Evolutionary conservation across 192 early-diverging fungal genomes (phyloP), one percentile per base, ranked within the genome.

Genomic region (Piromyces finnis): DNA sequence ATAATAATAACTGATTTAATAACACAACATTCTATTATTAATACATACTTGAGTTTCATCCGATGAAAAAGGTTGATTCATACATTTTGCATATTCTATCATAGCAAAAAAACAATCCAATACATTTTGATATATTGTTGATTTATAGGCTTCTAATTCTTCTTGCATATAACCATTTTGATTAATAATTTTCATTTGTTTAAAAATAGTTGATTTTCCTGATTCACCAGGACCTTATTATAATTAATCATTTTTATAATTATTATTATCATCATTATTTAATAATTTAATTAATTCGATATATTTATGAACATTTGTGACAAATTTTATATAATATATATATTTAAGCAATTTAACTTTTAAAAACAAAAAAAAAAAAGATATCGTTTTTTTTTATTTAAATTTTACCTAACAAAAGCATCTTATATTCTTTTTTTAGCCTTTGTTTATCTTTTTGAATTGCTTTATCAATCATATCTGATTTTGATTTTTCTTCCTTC

Each of bases 161-260:
- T 94, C 93, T 80, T 86, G 86, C 11, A 91, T 92, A 84, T 95
- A 96, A 16, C 94, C 96, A 79, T 94, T 92, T 84, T 95, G 94
- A 86, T 96, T 94, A 82, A 97, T 96, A 83, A 97, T 95, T 86
- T 95, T 96, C 96, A 97, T 97, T 85, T 97, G 96, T 83, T 97
- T 97, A 18, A 97, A 90, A 81, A 97, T 96, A 68, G 96, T 97
- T 77, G 94, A 95, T 84, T 96, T 96, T 81, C 95, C 96, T 78
- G 95, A 96, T 87, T 97, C 96, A 78, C 95, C 96, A 0, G 41
- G 41, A 14, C 41, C 41, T 51, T 51, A 22, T 22, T 51, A 22
- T 51, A 5, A 14, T 51, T 51, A 5, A 22, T 51, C 22, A 1
- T 51, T 51, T 51, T 22, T 51, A 22, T 5, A 14, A 14, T 22